Evolutionary conservation across 2,329 filamentous ascomycete species (phyloP), one percentile per base, ranked within the genome.

Genomic region (Tolypocladium cylindrosporum): DNA sequence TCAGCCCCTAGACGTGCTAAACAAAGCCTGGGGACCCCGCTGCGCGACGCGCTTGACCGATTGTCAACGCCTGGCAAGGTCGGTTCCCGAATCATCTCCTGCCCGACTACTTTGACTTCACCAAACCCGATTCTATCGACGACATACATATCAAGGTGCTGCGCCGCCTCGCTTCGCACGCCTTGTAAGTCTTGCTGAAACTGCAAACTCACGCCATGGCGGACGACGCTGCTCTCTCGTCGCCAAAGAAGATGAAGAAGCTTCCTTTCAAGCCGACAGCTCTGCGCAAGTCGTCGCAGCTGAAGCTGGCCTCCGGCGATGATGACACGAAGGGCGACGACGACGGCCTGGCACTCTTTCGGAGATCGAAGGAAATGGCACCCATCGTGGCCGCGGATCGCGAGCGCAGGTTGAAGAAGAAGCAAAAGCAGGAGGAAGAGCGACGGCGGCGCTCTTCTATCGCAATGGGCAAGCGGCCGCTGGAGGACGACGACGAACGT

Each of bases 231-330:
- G 42, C 63, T 27, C 62, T 67, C 19, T 61, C 67, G 34, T 55
- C 66, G 39, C 60, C 64, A 8, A 59, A 61, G 14, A 74, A 69
- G 62, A 71, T 70, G 57, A 75, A 74, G 64, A 74, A 72, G 60
- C 73, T 80, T 1, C 78, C 78, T 0, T 80, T 80, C 67, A 80
- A 80, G 61, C 76, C 76, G 14, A 80, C 77, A 2, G 76, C 72
- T 24, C 67, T 75, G 61, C 74, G 72, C 52, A 69, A 67, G 43
- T 65, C 66, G 50, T 64, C 68, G 1, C 62, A 61, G 31, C 66
- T 71, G 2, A 68, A 65, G n/a, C 57, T 65, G 19, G 60, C 62
- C 21, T 58, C 56, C 52, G 55, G 57, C 53, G 56, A 39, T 1
- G 57, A 64, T 3, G 57, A 60, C 8, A 34, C 39, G 21, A 53